Percentiles rank a stretch among this genome's conserved stretches.
Evolutionary conservation across 192 early-diverging fungal species (phyloP).

Genomic region (Dissophora globulifera): DNA sequence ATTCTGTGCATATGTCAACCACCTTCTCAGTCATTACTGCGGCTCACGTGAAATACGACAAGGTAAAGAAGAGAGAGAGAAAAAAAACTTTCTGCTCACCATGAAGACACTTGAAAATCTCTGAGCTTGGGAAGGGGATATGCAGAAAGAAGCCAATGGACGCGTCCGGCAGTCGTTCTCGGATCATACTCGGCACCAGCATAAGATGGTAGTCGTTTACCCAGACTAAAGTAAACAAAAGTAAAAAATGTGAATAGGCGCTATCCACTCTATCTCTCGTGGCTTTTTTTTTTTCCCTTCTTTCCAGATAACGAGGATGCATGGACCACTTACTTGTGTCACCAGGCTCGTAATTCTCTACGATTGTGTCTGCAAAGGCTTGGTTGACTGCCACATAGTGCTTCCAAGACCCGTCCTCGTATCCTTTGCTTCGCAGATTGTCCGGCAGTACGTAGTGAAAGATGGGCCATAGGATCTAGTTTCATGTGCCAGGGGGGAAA

Average conservation of each 20-base stretch:
- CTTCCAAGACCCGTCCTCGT: slow-evolving; percentile 83
- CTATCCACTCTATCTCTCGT: no score
- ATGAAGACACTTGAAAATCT: slow-evolving; percentile 92
- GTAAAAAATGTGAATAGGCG: no score
- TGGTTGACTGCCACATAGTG: slow-evolving; percentile 86
- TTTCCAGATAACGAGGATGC: no score
- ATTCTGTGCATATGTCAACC: no score
- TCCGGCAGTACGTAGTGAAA: slow-evolving; percentile 96
- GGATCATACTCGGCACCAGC: slow-evolving; percentile 89
- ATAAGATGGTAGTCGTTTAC: slow-evolving; percentile 98
- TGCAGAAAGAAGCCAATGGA: slow-evolving; percentile 97
- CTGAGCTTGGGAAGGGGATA: slow-evolving; percentile 95
- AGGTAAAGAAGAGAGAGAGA: no score
- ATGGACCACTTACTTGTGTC: slow-evolving; percentile 78
- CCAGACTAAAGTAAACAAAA: slow-evolving; percentile 79
- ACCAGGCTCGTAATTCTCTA: slow-evolving; percentile 76
- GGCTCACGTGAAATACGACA: no score
- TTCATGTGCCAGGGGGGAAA: not conserved
- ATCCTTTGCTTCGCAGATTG: slow-evolving; percentile 82
- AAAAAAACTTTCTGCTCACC: slow-evolving; percentile 53
- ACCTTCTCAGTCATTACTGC: no score
- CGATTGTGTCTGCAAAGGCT: slow-evolving; percentile 85
- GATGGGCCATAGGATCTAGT: slow-evolving; percentile 94
- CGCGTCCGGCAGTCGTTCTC: slow-evolving; percentile 83
- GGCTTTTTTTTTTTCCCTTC: no score